phyloP scores from a whole-genome alignment of 2,329 filamentous ascomycete species.

The Fusarium proliferatum region DNA sequence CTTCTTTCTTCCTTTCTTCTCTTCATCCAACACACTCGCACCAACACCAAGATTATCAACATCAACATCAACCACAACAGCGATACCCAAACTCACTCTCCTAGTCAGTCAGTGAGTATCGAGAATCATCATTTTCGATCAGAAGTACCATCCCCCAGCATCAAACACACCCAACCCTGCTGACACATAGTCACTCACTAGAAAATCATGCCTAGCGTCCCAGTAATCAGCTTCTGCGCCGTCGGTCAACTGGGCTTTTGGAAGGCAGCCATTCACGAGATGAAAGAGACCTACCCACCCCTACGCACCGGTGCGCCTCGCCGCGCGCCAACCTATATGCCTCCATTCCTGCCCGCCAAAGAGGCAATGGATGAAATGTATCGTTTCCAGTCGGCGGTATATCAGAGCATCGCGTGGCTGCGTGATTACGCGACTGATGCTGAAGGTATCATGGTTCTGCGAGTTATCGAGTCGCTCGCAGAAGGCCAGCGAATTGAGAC shows the following conservation, averaged over 20 bases:
- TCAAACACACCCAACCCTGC: fast-evolving
- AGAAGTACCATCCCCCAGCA: neutral
- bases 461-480: neutral
- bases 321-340: neutral
- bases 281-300: fast-evolving
- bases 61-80: neutral
- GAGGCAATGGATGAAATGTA: neutral
- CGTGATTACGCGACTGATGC: neutral
- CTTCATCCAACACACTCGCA: neutral
- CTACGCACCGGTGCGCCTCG: neutral
- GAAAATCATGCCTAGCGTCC: neutral
- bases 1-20: neutral
- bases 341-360: neutral
- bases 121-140: neutral
- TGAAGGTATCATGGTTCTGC: fast-evolving
- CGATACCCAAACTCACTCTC: neutral
- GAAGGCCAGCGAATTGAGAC: fast-evolving
- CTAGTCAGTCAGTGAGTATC: neutral
- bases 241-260: neutral
- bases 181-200: neutral
- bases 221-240: neutral
- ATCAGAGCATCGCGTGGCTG: neutral
- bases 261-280: fast-evolving
- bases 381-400: fast-evolving
- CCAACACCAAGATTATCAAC: neutral